Evolutionary conservation across 805 yeast species (phyloP), one percentile per base, ranked within the genome.

Genomic region (Candida khao-thaluensis): DNA sequence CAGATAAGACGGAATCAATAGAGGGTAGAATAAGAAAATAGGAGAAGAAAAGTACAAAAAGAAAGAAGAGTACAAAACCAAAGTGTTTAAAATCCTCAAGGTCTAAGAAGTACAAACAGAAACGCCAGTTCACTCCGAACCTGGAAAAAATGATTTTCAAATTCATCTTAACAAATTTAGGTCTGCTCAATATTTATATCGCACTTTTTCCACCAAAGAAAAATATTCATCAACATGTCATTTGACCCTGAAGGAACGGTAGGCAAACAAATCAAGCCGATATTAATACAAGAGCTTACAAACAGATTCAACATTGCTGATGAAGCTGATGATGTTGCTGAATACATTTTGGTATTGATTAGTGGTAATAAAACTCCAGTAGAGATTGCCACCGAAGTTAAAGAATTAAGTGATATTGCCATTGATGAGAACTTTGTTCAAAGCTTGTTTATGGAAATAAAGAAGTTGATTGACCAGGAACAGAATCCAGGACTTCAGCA

Each of bases 331-430:
- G 82, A 81, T 49, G 80, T 82, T 29, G 85, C 93, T 10, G 93
- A 85, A 58, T 85, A 76, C 53, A 78, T 85, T 41, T 72, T 80
- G n/a, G 73, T 83, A 30, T 66, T 85, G 57, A 81, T 85, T 44
- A 80, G 82, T 10, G 82, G 82, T 48, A 80, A 82, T 50, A 79
- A 82, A 52, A 64, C 78, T 5, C 74, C 82, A 9, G 71, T 67
- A 12, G 84, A 80, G 38, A 81, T 84, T 24, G 71, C 74, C 14
- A 62, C 61, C 14, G 93, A 85, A 53, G 69, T 85, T 21, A 66
- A 76, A 24, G 74, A 77, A 30, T 63, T 84, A 36, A 79, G 82
- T 45, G 83, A 82, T 38, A 73, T 76, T 3, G 77, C 76, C 5
- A 76, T 82, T n/a, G 72, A 79, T 43, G 71, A 66, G 33, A 67